phyloP scores from a whole-genome alignment of 495 filamentous ascomycete species.

The Penicillium bialowiezense region DNA sequence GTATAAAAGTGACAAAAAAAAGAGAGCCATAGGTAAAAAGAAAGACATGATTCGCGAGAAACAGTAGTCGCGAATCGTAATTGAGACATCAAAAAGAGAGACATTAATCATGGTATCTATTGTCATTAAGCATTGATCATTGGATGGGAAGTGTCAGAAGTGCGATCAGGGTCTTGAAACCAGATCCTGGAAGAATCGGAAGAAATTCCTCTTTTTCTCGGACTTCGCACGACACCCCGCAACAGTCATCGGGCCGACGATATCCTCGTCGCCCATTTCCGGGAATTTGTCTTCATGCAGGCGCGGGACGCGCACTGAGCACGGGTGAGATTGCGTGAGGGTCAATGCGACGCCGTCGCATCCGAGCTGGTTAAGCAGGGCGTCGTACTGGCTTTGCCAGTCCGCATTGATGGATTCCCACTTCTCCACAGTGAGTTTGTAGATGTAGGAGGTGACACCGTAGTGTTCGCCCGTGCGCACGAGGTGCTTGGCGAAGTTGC shows the following conservation, averaged over 20 bases:
- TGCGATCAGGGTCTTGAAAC: conserved; percentile 33
- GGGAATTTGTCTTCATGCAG: conserved; percentile 80
- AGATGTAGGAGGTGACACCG: conserved; percentile 78
- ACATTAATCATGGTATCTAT: conserved; percentile 40
- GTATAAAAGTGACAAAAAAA: not conserved
- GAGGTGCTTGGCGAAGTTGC: conserved; percentile 80
- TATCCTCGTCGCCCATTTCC: conserved; percentile 81
- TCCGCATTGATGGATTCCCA: conserved; percentile 72
- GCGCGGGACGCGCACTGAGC: conserved; percentile 57
- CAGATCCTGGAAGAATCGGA: conserved; percentile 47
- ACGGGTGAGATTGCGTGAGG: conserved; percentile 42
- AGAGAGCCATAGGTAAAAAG: not conserved
- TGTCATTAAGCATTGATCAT: conserved; percentile 26
- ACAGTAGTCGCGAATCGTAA: not conserved
- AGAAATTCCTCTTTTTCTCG: conserved; percentile 43
- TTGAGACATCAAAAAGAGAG: conserved; percentile 11
- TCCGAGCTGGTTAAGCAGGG: conserved; percentile 49
- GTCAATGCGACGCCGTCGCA: conserved; percentile 32
- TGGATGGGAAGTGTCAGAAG: conserved; percentile 11
- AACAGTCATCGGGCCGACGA: conserved; percentile 83
- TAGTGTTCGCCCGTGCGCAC: conserved; percentile 85
- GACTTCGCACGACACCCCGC: conserved; percentile 36
- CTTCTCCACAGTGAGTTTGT: conserved; percentile 76
- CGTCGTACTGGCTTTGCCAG: conserved; percentile 67
- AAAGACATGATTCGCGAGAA: not conserved